phyloP scores from a whole-genome alignment of 805 yeast species.

The Hanseniaspora lachancei region DNA sequence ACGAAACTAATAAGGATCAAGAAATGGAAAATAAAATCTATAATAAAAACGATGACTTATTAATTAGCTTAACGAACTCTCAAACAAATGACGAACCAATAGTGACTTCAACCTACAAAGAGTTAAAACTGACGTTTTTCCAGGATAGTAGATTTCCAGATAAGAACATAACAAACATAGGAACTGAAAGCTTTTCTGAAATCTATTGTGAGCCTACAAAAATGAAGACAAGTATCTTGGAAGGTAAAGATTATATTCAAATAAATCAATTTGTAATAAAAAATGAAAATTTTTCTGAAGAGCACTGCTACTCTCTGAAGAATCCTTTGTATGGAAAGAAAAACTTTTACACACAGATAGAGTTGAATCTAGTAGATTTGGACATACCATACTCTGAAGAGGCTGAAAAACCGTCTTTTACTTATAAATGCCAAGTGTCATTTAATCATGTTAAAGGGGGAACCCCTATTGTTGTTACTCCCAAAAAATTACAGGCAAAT shows the following conservation, averaged over 20 bases:
- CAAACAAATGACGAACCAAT: background rate
- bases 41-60: background rate
- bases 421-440: conserved; percentile 7
- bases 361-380: background rate
- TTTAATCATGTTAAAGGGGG: conserved; percentile 5
- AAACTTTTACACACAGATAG: conserved; percentile 2
- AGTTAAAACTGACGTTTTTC: conserved; percentile 4
- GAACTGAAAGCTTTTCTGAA: background rate
- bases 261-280: background rate
- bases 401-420: background rate
- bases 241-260: background rate
- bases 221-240: background rate
- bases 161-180: conserved; percentile 6
- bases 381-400: background rate
- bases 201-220: background rate
- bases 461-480: background rate
- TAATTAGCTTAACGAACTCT: background rate
- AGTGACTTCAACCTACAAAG: background rate
- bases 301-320: conserved; percentile 4
- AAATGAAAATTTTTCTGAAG: background rate
- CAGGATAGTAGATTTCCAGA: conserved; percentile 6
- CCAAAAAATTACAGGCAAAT: background rate
- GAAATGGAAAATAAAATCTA: background rate
- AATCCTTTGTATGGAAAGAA: conserved; percentile 5
- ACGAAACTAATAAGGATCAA: no score